A percentile compares a stretch with the other conserved stretches of the same genome.
phyloP scores from a whole-genome alignment of 2,329 filamentous ascomycete species.

The Sphaerulina musiva region DNA sequence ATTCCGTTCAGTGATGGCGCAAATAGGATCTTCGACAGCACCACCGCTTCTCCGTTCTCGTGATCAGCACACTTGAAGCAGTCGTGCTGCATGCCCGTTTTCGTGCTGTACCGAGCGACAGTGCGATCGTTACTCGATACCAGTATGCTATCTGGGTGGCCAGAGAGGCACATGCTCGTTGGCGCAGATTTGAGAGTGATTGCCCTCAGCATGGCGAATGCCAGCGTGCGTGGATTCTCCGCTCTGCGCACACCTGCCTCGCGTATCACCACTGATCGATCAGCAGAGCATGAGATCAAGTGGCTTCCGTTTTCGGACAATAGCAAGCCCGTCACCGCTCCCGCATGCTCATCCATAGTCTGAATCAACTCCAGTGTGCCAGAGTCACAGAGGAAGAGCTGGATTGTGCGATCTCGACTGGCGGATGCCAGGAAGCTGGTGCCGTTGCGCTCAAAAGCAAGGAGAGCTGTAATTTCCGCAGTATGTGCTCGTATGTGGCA shows the following conservation, averaged over 20 bases:
- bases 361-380: constrained; percentile 62
- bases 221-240: constrained; percentile 52
- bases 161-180: constrained; percentile 69
- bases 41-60: constrained; percentile 71
- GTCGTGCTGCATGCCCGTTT: constrained; percentile 61
- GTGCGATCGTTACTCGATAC: constrained; percentile 58
- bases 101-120: constrained; percentile 48
- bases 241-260: constrained; percentile 68
- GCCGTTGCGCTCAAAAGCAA: constrained; percentile 58
- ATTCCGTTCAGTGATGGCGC: constrained; percentile 51
- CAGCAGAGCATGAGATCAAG: constrained; percentile 78
- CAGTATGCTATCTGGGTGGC: constrained; percentile 51
- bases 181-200: constrained; percentile 83
- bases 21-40: constrained; percentile 69
- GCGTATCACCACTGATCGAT: constrained; percentile 78
- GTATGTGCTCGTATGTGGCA: constrained; percentile 79
- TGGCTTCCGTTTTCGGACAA: constrained; percentile 62
- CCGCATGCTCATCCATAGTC: constrained; percentile 85
- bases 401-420: constrained; percentile 83
- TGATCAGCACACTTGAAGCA: constrained; percentile 80
- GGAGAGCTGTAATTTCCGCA: constrained; percentile 75
- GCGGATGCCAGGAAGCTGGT: constrained; percentile 69
- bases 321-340: constrained; percentile 71
- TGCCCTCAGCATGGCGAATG: constrained; percentile 68
- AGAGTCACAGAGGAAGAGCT: constrained; percentile 65